Conservation (phyloP, 306 rosid species). For the Oxytropis ochrocephala region DNA sequence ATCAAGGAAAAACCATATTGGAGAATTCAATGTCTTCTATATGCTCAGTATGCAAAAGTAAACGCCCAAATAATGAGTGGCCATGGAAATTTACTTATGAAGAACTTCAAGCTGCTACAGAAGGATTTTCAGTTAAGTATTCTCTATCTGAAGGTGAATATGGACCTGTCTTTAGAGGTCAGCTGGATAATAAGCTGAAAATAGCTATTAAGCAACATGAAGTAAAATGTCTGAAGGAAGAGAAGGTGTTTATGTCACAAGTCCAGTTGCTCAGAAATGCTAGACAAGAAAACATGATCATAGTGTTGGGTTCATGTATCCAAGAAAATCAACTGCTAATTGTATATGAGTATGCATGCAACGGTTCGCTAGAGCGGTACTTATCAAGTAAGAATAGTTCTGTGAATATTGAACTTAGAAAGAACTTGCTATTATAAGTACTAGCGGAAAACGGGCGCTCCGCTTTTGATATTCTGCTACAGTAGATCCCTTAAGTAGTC, state of each 20-base stretch:
- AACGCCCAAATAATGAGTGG: slow-evolving; percentile 35
- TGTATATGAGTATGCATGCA: slow-evolving; percentile 67
- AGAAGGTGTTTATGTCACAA: slow-evolving; percentile 47
- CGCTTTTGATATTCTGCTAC: too few relatives aligned
- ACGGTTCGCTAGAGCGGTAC: slow-evolving; percentile 62
- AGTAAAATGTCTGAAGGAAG: slow-evolving; percentile 47
- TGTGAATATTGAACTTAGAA: neutral
- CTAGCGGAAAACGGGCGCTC: too few relatives aligned
- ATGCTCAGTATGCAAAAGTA: slow-evolving; percentile 49
- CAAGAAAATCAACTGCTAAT: slow-evolving; percentile 43
- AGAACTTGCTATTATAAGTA: neutral
- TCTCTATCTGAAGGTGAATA: slow-evolving; percentile 45
- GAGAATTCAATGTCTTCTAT: slow-evolving; percentile 21
- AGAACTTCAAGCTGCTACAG: slow-evolving; percentile 57
- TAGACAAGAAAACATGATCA: slow-evolving; percentile 65
- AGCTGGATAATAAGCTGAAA: slow-evolving; percentile 34
- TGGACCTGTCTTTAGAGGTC: slow-evolving; percentile 57
- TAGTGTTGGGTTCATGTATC: slow-evolving; percentile 63
- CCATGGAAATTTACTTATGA: slow-evolving; percentile 46
- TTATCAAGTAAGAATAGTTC: slow-evolving; percentile 48
- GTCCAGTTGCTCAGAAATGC: slow-evolving; percentile 47
- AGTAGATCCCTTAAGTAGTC: too few relatives aligned
- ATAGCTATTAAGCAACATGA: slow-evolving; percentile 64
- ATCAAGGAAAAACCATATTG: slow-evolving; percentile 4
- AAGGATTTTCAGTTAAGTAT: slow-evolving; percentile 47